Evolutionary conservation across 1,139 yeast species (phyloP).

Genomic region (Geotrichum europaeum): DNA sequence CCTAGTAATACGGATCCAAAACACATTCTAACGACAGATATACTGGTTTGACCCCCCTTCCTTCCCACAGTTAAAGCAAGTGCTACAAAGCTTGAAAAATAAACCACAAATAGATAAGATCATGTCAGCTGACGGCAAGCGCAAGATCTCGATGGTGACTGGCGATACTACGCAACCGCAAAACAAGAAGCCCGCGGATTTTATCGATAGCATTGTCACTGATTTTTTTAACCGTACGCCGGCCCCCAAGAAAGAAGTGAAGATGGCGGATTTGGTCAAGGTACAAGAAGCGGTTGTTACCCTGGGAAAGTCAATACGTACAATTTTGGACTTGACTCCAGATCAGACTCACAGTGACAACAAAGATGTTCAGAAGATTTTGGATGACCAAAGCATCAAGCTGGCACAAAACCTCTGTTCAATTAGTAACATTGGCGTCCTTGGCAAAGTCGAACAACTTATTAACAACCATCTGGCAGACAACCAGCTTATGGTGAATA

Average conservation of each 20-base stretch:
- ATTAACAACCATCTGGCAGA: background rate
- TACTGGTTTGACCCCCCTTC: background rate
- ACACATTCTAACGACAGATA: background rate
- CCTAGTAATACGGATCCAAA: background rate
- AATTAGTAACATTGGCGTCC: conserved; percentile 5
- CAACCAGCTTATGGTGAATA: background rate
- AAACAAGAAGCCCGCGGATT: background rate
- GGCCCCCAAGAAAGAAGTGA: background rate
- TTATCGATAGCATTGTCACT: background rate
- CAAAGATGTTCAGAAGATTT: background rate
- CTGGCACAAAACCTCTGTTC: conserved; percentile 11
- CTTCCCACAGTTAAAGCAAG: background rate
- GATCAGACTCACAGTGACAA: conserved; percentile 6
- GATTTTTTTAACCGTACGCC: background rate
- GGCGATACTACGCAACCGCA: background rate
- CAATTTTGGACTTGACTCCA: conserved; percentile 12
- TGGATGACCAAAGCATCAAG: conserved; percentile 8
- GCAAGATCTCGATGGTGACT: background rate
- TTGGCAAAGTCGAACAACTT: conserved; percentile 5
- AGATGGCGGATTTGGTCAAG: conserved; percentile 3
- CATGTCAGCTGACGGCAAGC: background rate
- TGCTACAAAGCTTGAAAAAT: background rate
- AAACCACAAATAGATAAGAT: background rate
- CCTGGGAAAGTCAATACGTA: conserved; percentile 10
- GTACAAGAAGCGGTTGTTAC: conserved; percentile 10